phyloP scores from a whole-genome alignment of 2,329 filamentous ascomycete genomes.

The Phaeosphaeria sp. region DNA sequence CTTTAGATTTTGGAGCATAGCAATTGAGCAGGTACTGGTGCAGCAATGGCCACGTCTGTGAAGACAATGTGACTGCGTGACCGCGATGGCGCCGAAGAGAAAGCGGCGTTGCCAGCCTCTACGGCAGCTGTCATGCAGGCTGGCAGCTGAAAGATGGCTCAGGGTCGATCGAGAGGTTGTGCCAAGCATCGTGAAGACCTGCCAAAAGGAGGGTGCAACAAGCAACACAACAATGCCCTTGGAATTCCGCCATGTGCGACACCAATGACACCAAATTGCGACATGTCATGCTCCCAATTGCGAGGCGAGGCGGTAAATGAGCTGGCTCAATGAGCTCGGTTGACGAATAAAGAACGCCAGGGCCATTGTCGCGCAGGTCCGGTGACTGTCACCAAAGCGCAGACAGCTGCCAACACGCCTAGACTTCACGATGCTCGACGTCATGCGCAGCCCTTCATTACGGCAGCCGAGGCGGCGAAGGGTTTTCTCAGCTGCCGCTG shows the following conservation, averaged over 20 bases:
- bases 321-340: constrained; percentile 4
- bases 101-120: neutral
- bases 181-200: constrained; percentile 43
- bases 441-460: constrained; percentile 30
- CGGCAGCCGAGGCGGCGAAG: neutral
- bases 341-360: constrained; percentile 1
- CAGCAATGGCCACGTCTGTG: neutral
- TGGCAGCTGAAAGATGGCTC: neutral
- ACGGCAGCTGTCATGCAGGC: neutral
- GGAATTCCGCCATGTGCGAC: constrained; percentile 21
- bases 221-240: constrained; percentile 2
- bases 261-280: constrained; percentile 28
- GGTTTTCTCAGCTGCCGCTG: constrained; percentile 1
- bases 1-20: constrained; percentile 35
- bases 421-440: constrained; percentile 45
- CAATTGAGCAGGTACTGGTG: constrained; percentile 16
- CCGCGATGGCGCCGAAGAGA: constrained; percentile 1
- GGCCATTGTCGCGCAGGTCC: constrained; percentile 6
- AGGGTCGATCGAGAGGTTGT: constrained; percentile 2
- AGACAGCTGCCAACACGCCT: constrained; percentile 12
- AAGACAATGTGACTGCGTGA: neutral
- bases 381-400: constrained; percentile 10
- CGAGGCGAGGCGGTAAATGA: constrained; percentile 3
- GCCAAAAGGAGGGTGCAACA: constrained; percentile 13
- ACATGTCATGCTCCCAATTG: constrained; percentile 18